Base-by-base conservation (phyloP, 192 early-diverging fungal species). In the Dispira simplex region DNA sequence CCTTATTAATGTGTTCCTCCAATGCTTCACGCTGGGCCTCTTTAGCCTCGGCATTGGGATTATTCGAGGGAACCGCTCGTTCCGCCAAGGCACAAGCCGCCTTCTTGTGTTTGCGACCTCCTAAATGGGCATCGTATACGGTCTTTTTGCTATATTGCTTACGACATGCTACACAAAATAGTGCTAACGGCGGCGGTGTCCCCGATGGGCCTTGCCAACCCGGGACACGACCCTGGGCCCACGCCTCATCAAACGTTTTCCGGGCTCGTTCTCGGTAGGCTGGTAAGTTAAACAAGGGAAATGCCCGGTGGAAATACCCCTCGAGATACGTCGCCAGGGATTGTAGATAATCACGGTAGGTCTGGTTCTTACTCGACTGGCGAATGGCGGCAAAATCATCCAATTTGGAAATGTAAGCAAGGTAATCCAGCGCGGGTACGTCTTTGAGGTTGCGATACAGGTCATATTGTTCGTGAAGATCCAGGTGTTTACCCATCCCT, bases 41-140 rank as follows among this genome's bases (percentile, higher is more conserved):
- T 20, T 57, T 70, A 0, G 68, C 69, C 32, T 39, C 32, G 32
- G 32, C 6, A 39, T 39, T 39, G 32, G 32, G 32, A 6, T 39
- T 6, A 39, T 6, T 6, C 32, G 32, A 39, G 1, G 32, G 6
- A 39, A 1, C 32, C 32, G 32, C 63, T 11, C 70, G 47, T 28
- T 68, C 68, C 11, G 69, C 54, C 43, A 85, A 59, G 23, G 71
- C 70, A n/a, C 77, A 74, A 11, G 78, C 83, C 2, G 89, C 89
- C 66, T 93, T 96, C 46, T 83, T 79, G 70, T 98, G 95, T 68
- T 96, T 96, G 72, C 91, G 92, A 43, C 92, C 90, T 23, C 72
- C 85, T 65, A 93, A 72, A 65, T 98, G 93, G 11, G 83, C 85
- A n/a, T 82, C 78, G 71, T 80, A 94, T 2, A 95, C 89, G 3